These are phyloP conservation scores for Podospora pseudoanserina DNA, from an alignment of 495 filamentous ascomycete genomes.

Conservation along the genomic window DNA sequence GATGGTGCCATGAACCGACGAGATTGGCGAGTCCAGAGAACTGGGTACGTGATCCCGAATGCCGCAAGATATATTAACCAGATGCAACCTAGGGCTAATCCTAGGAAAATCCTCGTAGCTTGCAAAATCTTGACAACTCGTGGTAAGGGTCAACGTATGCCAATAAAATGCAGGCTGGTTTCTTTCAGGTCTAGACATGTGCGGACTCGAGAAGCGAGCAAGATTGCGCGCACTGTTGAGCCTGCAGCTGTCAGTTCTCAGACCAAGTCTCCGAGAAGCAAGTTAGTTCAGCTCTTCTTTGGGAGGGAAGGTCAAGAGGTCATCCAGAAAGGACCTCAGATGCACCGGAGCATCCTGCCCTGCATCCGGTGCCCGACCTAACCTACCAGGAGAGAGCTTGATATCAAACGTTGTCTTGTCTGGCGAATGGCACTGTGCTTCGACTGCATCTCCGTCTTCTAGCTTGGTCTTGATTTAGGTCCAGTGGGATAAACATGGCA, in stretches of 20 bases:
- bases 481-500: not conserved
- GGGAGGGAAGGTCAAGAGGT: not conserved
- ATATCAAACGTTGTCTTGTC: too few relatives aligned
- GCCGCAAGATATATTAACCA: not conserved
- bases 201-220: not conserved
- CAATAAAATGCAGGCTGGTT: not conserved
- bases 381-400: not conserved
- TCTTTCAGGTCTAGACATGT: not conserved
- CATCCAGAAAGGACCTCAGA: not conserved
- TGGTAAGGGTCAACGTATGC: not conserved
- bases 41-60: not conserved
- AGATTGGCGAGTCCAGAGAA: not conserved
- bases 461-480: not conserved
- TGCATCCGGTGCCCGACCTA: not conserved
- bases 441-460: not conserved
- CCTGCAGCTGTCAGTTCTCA: not conserved
- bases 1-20: not conserved
- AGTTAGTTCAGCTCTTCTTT: not conserved
- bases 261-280: not conserved
- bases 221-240: not conserved
- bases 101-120: not conserved
- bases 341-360: not conserved
- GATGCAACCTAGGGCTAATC: not conserved
- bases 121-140: not conserved
- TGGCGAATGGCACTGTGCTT: too few relatives aligned